phyloP scores from a whole-genome alignment of 495 filamentous ascomycete species.

The Penicillium salamii region DNA sequence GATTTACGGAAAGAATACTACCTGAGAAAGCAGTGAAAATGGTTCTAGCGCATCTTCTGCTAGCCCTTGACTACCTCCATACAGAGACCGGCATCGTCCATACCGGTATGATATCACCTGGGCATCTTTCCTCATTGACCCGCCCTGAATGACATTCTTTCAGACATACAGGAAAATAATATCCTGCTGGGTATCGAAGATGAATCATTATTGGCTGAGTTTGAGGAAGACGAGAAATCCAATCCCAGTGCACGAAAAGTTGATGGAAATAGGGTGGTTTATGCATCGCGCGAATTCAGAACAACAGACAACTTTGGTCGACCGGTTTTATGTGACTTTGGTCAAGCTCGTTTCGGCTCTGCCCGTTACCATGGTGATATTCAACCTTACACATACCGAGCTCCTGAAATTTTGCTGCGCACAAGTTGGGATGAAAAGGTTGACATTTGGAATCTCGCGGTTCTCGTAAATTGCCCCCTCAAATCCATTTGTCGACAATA shows the following conservation, averaged over 20 bases:
- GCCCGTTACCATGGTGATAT: slow-evolving; percentile 18
- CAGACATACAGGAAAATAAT: slow-evolving; percentile 31
- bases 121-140: background rate
- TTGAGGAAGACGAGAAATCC: slow-evolving; percentile 21
- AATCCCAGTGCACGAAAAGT: slow-evolving; percentile 21
- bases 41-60: slow-evolving; percentile 22
- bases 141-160: background rate
- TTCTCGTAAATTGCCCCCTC: slow-evolving; percentile 30
- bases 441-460: slow-evolving; percentile 42
- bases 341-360: slow-evolving; percentile 21
- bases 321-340: slow-evolving; percentile 28
- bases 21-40: slow-evolving; percentile 14
- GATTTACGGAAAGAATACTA: slow-evolving; percentile 1
- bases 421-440: slow-evolving; percentile 36
- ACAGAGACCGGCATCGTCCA: slow-evolving; percentile 36
- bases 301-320: slow-evolving; percentile 10
- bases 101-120: slow-evolving; percentile 27
- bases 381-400: slow-evolving; percentile 33
- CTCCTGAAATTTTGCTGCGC: slow-evolving; percentile 40
- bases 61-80: slow-evolving; percentile 34
- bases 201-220: slow-evolving; percentile 26
- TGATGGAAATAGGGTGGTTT: slow-evolving; percentile 17
- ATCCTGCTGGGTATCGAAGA: slow-evolving; percentile 29
- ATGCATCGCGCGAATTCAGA: slow-evolving; percentile 15
- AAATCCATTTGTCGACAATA: background rate